These are phyloP conservation scores for Esteya vermicola DNA, from an alignment of 2,329 filamentous ascomycete genomes.

Conservation along the genomic window DNA sequence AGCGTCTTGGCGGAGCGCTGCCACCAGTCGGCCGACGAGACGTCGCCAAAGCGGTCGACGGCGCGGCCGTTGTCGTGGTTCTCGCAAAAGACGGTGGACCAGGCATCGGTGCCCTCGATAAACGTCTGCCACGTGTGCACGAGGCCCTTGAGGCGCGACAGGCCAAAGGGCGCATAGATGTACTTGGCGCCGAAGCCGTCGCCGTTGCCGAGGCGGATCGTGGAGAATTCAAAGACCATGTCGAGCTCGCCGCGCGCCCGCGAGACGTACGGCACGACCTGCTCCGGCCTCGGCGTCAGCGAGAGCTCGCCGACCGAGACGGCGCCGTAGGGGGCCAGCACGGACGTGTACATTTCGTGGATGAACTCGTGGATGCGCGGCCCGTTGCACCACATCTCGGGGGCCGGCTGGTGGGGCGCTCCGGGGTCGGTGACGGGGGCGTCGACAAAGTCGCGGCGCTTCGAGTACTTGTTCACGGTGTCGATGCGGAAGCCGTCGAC, in stretches of 20 bases:
- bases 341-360: slow-evolving; percentile 44
- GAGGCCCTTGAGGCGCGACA: slow-evolving; percentile 27
- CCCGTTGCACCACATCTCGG: slow-evolving; percentile 49
- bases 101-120: slow-evolving; percentile 36
- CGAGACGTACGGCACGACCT: slow-evolving; percentile 46
- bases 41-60: slow-evolving; percentile 35
- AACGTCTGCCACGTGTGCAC: slow-evolving; percentile 35
- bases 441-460: slow-evolving; percentile 39
- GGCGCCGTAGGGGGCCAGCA: slow-evolving; percentile 46
- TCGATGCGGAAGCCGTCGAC: slow-evolving; percentile 64
- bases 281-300: slow-evolving; percentile 39
- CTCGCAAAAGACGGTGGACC: slow-evolving; percentile 47
- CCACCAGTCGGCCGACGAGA: slow-evolving; percentile 25
- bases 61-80: slow-evolving; percentile 49
- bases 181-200: slow-evolving; percentile 32
- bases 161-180: slow-evolving; percentile 33
- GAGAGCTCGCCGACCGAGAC: slow-evolving; percentile 60
- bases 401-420: slow-evolving; percentile 35
- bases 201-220: slow-evolving; percentile 49
- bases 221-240: slow-evolving; percentile 58
- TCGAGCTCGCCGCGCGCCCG: slow-evolving; percentile 44
- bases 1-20: slow-evolving; percentile 39
- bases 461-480: slow-evolving; percentile 60
- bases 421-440: slow-evolving; percentile 29
- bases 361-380: slow-evolving; percentile 56